Evolutionary conservation across 352 stramenopile species (phyloP).

Genomic region (Phytophthora sansomeana): DNA sequence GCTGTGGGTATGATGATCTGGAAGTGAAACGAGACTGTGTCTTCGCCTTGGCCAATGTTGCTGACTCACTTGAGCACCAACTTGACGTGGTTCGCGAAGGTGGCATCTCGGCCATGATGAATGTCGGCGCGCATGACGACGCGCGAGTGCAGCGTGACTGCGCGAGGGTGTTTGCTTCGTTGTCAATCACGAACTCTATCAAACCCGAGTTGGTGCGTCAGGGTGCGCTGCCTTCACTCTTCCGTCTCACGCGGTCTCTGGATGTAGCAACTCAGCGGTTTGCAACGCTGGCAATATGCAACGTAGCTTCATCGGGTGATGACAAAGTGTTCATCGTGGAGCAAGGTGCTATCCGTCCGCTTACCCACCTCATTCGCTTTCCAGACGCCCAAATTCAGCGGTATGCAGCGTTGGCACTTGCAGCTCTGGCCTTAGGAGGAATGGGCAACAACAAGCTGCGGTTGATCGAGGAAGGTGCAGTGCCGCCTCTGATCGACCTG

Average conservation of each 20-base stretch:
- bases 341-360: conserved; percentile 91
- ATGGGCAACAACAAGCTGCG: conserved; percentile 94
- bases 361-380: conserved; percentile 95
- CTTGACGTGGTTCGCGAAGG: conserved; percentile 91
- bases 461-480: conserved; percentile 93
- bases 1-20: conserved; percentile 92
- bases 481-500: conserved; percentile 93
- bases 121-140: conserved; percentile 83
- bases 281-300: conserved; percentile 95
- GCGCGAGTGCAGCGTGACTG: conserved; percentile 94
- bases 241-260: conserved; percentile 93
- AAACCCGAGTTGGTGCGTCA: conserved; percentile 89
- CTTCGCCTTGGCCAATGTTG: conserved; percentile 95
- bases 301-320: conserved; percentile 81
- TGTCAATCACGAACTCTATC: conserved; percentile 89
- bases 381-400: conserved; percentile 96
- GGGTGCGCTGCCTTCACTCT: conserved; percentile 88
- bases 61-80: conserved; percentile 91
- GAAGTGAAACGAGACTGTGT: conserved; percentile 93
- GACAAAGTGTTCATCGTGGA: conserved; percentile 93
- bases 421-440: conserved; percentile 92
- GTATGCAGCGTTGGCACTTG: conserved; percentile 93
- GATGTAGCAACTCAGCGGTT: conserved; percentile 95
- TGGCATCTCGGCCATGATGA: conserved; percentile 80
- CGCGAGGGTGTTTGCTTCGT: conserved; percentile 90